Conservation (phyloP, 1,139 yeast genomes). For the Wickerhamomyces sp. region DNA sequence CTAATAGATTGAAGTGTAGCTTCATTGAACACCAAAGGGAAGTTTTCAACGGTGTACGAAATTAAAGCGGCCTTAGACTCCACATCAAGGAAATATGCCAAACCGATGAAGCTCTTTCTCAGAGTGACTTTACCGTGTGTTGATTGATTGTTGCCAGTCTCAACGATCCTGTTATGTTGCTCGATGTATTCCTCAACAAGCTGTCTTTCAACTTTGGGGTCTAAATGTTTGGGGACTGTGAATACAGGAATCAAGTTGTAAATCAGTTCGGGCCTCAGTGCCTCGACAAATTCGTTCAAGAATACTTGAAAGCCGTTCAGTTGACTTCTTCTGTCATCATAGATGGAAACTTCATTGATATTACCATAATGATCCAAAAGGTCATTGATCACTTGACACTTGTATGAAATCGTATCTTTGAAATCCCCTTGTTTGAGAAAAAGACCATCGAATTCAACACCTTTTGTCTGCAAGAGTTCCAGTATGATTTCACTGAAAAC, state of each 20-base stretch:
- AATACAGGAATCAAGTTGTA: slow-evolving; percentile 27
- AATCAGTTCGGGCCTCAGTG: slow-evolving; percentile 20
- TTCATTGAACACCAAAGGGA: slow-evolving; percentile 15
- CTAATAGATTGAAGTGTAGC: slow-evolving; percentile 9
- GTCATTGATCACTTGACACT: slow-evolving; percentile 31
- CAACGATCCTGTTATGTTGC: slow-evolving; percentile 26
- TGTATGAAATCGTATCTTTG: slow-evolving; percentile 31
- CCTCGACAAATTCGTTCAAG: slow-evolving; percentile 25
- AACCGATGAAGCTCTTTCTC: slow-evolving; percentile 22
- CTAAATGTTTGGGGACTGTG: slow-evolving; percentile 22
- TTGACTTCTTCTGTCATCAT: slow-evolving; percentile 38
- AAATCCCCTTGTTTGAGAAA: slow-evolving; percentile 29
- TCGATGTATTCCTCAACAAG: slow-evolving; percentile 26
- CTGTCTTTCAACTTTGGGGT: slow-evolving; percentile 27
- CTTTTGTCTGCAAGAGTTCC: slow-evolving; percentile 25
- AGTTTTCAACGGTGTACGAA: slow-evolving; percentile 8
- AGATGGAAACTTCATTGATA: slow-evolving; percentile 29
- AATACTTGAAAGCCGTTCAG: slow-evolving; percentile 29
- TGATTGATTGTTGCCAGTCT: slow-evolving; percentile 9
- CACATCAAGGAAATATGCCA: slow-evolving; percentile 23
- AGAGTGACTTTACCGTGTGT: slow-evolving; percentile 17
- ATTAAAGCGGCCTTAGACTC: slow-evolving; percentile 19
- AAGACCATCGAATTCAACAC: slow-evolving; percentile 32
- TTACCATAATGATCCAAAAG: slow-evolving; percentile 27
- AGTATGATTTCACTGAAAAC: slow-evolving; percentile 25